Conservation (phyloP, 345 rosid genomes). For the Reutealis trisperma region DNA sequence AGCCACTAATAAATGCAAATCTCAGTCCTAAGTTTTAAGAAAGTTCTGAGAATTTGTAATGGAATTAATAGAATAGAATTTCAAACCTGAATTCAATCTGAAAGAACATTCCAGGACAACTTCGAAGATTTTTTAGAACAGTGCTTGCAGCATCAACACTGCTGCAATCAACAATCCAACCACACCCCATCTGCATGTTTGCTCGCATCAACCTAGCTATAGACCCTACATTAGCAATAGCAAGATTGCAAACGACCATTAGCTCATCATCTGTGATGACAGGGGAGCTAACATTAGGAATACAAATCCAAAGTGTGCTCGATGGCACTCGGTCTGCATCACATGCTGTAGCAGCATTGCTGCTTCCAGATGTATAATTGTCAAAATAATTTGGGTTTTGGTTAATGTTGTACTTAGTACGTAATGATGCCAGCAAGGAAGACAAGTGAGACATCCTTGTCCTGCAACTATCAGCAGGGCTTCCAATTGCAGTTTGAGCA, state of each 20-base stretch:
- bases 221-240: constrained; percentile 37
- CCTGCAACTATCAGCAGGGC: constrained; percentile 51
- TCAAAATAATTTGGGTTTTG: constrained; percentile 32
- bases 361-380: constrained; percentile 26
- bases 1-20: constrained; percentile 2
- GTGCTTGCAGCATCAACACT: constrained; percentile 39
- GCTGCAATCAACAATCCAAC: constrained; percentile 55
- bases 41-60: background rate
- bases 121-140: constrained; percentile 42
- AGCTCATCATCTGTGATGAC: constrained; percentile 48
- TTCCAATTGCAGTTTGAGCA: constrained; percentile 38
- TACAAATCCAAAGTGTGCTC: constrained; percentile 42
- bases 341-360: constrained; percentile 18
- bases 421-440: constrained; percentile 47
- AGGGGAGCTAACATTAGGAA: constrained; percentile 38
- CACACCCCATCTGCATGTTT: constrained; percentile 38
- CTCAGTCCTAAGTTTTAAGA: constrained; percentile 3
- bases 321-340: constrained; percentile 41
- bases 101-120: constrained; percentile 47
- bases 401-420: constrained; percentile 40
- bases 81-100: constrained; percentile 53
- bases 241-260: constrained; percentile 45
- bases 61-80: background rate
- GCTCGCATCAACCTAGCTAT: constrained; percentile 34
- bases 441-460: constrained; percentile 45